Evolutionary conservation across 2,329 filamentous ascomycete genomes (phyloP), one percentile per base, ranked within the genome.

Genomic region (Paecilomyces variotii): DNA sequence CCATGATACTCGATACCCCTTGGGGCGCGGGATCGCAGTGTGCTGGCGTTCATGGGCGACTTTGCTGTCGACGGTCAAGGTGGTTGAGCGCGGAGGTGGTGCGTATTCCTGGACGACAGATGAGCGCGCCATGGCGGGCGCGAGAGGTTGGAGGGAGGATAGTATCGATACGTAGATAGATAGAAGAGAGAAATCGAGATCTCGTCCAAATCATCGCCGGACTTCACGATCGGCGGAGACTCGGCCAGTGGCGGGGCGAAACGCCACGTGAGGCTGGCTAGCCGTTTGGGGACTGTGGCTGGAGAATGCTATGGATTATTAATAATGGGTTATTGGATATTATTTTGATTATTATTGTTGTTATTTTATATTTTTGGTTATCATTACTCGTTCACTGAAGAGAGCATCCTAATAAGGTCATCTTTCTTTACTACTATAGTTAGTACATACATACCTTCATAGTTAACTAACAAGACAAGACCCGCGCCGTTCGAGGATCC

Each of bases 1-100:
- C 76, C 92, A 97, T 9, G 93, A 97, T 53, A 99, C 93, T 32
- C 84, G 91, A 76, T 95, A 92, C 65, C 91, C 92, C 70, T 88
- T 87, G 1, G 93, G 92, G 35, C 86, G 84, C 56, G 86, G 84
- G 68, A 97, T 90, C 65, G 86, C 87, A 74, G 90, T 79, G 61
- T 80, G 75, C 61, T 84, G 79, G 49, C 82, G 79, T 64, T 83
- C 79, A 57, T 77, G 71, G 54, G 76, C 72, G 65, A 84, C 79
- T 63, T 85, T 82, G 34, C 76, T 73, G 62, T 80, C 77, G 64
- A 77, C 65, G 35, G 70, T 82, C 74, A 78, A 75, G 59, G 76
- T 82, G 63, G 74, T 70, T 28, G 70, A 65, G 39, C 67, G 60
- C 39, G 72, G 68, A 32, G 74, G 74, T 55, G 74, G 68, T 56